Evolutionary conservation across 352 stramenopile species (phyloP), one percentile per base, ranked within the genome.

Genomic region (Blastocystis sp.): DNA sequence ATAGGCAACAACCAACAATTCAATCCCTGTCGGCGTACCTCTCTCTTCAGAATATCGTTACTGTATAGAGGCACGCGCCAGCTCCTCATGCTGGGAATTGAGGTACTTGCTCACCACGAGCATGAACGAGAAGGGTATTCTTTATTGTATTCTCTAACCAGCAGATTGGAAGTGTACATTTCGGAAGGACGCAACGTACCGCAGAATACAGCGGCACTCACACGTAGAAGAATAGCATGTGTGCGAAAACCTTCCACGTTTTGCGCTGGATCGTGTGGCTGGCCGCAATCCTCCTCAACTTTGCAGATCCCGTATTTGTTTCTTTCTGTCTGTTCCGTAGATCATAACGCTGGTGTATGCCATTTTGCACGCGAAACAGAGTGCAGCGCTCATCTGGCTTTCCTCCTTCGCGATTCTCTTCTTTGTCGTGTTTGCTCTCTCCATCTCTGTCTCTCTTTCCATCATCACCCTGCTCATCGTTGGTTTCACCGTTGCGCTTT

Each of bases 231-330:
- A 48, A 4, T 14, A 59, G 52, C n/a, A 59, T 17, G 38, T 34
- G 34, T 10, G 74, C 28, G 21, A 45, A 84, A 17, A 45, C 60
- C 11, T 84, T 84, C 56, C 45, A 69, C n/a, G 56, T 84, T 3
- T 4, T 84, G 17, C 74, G 74, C 11, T 84, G 74, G 74, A 48
- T 84, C 23, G 48, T 84, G n/a, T 70, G 52, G 74, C n/a, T 84
- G 40, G 43, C 53, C 0, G 41, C 56, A 28, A 69, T 84, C 69
- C 48, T 84, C 21, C 41, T 84, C 23, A 84, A 84, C 48, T 66
- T 67, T 56, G 52, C 41, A 5, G 74, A 84, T 84, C 74, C 74
- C 23, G 74, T 84, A 23, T 1, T 17, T 34, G 2, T 84, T 14
- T 52, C 19, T 53, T 19, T 43, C 19, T 11, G 2, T 34, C 52